Base-by-base conservation (phyloP, 2,329 filamentous ascomycete species). In the Sporothrix schenckii region DNA sequence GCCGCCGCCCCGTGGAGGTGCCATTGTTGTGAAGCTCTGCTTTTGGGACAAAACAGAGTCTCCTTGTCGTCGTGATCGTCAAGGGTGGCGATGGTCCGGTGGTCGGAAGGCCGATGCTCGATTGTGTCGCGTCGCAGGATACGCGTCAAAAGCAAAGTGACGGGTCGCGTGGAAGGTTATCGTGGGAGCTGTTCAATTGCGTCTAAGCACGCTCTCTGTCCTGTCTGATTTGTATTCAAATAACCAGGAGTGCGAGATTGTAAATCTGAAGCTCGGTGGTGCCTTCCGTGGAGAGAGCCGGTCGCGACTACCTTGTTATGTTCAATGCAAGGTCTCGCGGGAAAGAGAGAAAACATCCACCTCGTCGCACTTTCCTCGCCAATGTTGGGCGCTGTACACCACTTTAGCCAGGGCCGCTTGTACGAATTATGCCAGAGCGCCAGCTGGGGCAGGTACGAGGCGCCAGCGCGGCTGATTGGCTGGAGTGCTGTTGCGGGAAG, bases 1-100 rank as follows among this genome's bases (percentile, higher is more conserved):
- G 72, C 79, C 78, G 72, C 76, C 77, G 73, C 76, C 71, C 58
- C 76, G 74, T 69, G 80, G 78, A 58, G 81, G 79, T 74, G 81
- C 78, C 82, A 83, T 83, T 39, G 65, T 58, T 58, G 60, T 14
- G 41, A 53, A 11, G 11, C 34, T 50, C 11, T 21, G 27, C 30
- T 39, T 30, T 52, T 19, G 13, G 16, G 21, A 47, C 24, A 24
- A 10, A n/a, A 39, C 1, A 11, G 30, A n/a, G 3, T 60, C 10
- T 24, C 11, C 27, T 44, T 47, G 66, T 44, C 14, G 53, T 68
- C 34, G 53, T 49, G 39, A n/a, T 68, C 39, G 53, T 41, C 54
- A n/a, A 19, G 14, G 14, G 11, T 14, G 34, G 27, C 27, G 53
- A 41, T 56, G 30, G 5, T 24, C 30, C 34, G 27, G 65, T 39